Percentiles rank a stretch among this genome's conserved stretches.
phyloP scores from a whole-genome alignment of 257 asterid genomes.

The Asclepias syriaca region DNA sequence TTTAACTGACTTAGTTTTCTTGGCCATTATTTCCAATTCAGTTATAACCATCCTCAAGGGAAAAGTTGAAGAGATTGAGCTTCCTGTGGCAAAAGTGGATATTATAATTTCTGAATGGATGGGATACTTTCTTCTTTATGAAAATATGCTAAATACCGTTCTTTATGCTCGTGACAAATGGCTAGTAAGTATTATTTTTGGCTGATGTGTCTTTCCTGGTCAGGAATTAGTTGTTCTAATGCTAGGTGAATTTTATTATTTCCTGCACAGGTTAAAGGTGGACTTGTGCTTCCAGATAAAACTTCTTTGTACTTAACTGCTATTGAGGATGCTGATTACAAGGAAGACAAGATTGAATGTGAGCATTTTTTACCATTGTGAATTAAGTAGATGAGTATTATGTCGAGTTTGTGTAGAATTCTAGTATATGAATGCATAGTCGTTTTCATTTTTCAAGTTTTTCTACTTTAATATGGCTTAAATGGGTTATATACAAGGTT shows the following conservation, averaged over 20 bases:
- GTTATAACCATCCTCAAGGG: constrained; percentile 90
- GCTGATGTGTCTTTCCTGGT: neutral
- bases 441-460: constrained; percentile 1
- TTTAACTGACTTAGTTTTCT: constrained; percentile 10
- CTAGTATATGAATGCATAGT: neutral
- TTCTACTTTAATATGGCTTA: constrained; percentile 1
- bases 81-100: constrained; percentile 92
- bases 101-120: constrained; percentile 96
- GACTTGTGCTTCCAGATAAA: constrained; percentile 83
- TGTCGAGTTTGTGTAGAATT: constrained; percentile 10
- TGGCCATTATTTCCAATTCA: constrained; percentile 24
- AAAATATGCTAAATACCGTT: constrained; percentile 85
- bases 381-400: constrained; percentile 14
- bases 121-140: constrained; percentile 90
- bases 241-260: neutral
- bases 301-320: constrained; percentile 88
- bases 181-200: constrained; percentile 52
- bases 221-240: neutral
- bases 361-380: constrained; percentile 29
- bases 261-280: constrained; percentile 52
- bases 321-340: constrained; percentile 97
- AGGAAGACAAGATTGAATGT: constrained; percentile 96
- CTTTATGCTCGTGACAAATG: constrained; percentile 93
- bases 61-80: constrained; percentile 92
- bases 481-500: neutral